phyloP scores from a whole-genome alignment of 352 stramenopile genomes.

The Pelagophyceae sp. region DNA sequence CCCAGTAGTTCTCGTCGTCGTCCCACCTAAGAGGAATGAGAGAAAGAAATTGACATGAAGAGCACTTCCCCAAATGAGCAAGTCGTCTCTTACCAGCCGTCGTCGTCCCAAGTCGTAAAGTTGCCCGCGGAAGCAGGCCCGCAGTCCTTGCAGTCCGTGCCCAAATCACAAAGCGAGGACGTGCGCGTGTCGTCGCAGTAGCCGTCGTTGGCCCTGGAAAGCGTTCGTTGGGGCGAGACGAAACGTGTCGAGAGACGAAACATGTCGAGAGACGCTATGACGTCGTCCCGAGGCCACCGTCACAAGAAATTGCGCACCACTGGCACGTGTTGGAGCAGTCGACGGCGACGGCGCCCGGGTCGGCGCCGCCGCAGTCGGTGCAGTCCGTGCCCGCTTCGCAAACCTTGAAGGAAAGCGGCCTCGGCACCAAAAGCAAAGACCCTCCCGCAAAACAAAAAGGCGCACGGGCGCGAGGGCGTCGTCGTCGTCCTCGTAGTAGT shows the following conservation, averaged over 20 bases:
- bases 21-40: too few species aligned
- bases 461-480: slow-evolving; percentile 1
- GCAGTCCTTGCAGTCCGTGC: slow-evolving; percentile 23
- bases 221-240: background rate
- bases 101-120: slow-evolving; percentile 20
- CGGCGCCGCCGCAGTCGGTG: slow-evolving; percentile 13
- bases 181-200: slow-evolving; percentile 21
- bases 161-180: slow-evolving; percentile 9
- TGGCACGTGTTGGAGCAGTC: slow-evolving; percentile 32
- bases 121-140: slow-evolving; percentile 11
- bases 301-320: slow-evolving; percentile 26
- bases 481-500: slow-evolving; percentile 18
- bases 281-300: background rate
- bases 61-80: too few species aligned
- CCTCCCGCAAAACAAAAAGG: too few species aligned
- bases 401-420: too few species aligned
- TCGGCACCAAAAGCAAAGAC: too few species aligned
- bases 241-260: background rate
- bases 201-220: background rate
- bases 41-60: too few species aligned
- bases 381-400: slow-evolving; percentile 21
- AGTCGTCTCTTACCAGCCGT: too few species aligned
- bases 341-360: background rate
- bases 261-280: background rate
- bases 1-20: slow-evolving; percentile 21